Evolutionary conservation across 1,284 basidiomycete species (phyloP), one percentile per base, ranked within the genome.

Genomic region (Tilletia indica): DNA sequence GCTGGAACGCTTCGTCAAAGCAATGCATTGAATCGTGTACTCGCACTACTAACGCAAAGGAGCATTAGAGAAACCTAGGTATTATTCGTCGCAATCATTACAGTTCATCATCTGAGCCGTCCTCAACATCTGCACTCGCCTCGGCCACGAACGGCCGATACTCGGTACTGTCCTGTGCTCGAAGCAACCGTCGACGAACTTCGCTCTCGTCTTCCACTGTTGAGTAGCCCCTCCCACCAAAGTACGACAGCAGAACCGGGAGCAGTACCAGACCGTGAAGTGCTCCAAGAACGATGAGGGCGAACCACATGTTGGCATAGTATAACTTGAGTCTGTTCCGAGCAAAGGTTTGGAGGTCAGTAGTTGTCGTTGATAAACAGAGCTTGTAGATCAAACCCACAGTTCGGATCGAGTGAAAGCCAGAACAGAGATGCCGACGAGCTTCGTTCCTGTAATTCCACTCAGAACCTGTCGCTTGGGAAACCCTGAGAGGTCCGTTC

Each of bases 401-500:
- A 82, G 73, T 21, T 82, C 78, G 45, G 94, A 97, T 56, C 91
- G 89, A 0, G 96, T 98, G 36, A 97, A 86, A 0, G 92, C 94
- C 51, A 99, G 88, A 2, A 98, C 94, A 16, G 90, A 91, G 87
- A 99, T 96, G 12, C 96, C 96, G 79, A 97, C 96, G 58, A 99
- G 87, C 85, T 98, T 98, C 0, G 96, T 99, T 83, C 96, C 92
- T 0, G 95, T 97, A 81, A 99, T 99, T 9, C 96, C 96, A 36
- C 92, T 94, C 61, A 98, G 87, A 31, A 98, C 93, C 72, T 73
- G 51, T 14, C 31, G 58, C 25, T 63, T 51, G 31, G 54, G 64
- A 0, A 34, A 16, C 1, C 21, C 39, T 68, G 67, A 71, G 3
- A 64, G 49, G 36, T 66, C 70, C 8, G 70, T 47, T 19, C 39